Evolutionary conservation across 805 yeast species (phyloP).

Genomic region (Kodamaea lidongshanica): DNA sequence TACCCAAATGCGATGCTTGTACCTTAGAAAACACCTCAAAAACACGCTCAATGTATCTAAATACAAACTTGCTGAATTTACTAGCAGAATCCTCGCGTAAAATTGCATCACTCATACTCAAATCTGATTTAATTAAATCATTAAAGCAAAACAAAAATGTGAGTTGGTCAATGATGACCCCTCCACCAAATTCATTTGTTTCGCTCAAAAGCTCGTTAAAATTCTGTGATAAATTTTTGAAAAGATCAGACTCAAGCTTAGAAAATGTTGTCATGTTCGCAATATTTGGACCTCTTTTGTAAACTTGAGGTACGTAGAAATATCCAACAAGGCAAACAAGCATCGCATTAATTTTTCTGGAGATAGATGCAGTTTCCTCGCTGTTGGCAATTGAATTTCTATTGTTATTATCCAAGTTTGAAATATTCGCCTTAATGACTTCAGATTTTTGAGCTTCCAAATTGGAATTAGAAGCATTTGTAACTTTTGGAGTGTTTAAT

Average conservation of each 20-base stretch:
- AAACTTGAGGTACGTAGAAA: slow-evolving; percentile 35
- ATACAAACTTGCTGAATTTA: slow-evolving; percentile 13
- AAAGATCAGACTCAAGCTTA: slow-evolving; percentile 20
- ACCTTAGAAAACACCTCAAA: slow-evolving; percentile 7
- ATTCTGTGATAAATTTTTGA: slow-evolving; percentile 10
- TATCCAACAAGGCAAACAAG: slow-evolving; percentile 38
- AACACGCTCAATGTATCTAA: slow-evolving; percentile 19
- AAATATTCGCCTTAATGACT: too few species aligned
- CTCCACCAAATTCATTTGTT: slow-evolving; percentile 8
- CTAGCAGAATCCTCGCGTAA: slow-evolving; percentile 7
- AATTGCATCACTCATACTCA: slow-evolving; percentile 6
- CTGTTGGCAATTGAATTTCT: slow-evolving; percentile 9
- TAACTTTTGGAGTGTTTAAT: too few species aligned
- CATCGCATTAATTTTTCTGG: too few species aligned
- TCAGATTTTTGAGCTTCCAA: too few species aligned
- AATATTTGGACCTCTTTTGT: slow-evolving; percentile 17
- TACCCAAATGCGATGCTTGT: slow-evolving; percentile 3
- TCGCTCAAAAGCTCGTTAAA: slow-evolving; percentile 10
- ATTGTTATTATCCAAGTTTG: too few species aligned
- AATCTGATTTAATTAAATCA: slow-evolving; percentile 10
- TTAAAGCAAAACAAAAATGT: slow-evolving; percentile 19
- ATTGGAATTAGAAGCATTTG: too few species aligned
- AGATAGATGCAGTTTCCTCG: too few species aligned
- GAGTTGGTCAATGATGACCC: slow-evolving; percentile 19
- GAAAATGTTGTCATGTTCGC: slow-evolving; percentile 18